Conservation (phyloP, 208 protist species). For the Crithidia mellificae region DNA sequence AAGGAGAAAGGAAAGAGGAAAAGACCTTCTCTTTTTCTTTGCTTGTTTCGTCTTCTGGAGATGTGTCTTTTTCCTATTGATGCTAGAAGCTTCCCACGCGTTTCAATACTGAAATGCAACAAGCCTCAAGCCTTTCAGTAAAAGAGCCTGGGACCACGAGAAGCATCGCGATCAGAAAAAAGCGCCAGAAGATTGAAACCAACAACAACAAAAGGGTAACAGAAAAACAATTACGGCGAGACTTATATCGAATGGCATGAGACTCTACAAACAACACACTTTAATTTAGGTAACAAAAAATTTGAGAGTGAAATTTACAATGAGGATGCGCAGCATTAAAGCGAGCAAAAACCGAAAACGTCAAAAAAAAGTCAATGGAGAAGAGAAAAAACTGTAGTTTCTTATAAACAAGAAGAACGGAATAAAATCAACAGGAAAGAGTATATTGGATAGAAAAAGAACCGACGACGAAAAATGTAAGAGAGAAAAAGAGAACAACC, state of each 20-base stretch:
- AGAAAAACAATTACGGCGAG: no score
- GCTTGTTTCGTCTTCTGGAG: background rate
- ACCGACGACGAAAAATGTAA: background rate
- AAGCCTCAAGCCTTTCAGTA: background rate
- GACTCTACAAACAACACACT: background rate
- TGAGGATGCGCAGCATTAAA: no score
- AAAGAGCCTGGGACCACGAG: background rate
- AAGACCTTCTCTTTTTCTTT: no score
- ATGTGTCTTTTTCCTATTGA: background rate
- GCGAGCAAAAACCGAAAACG: background rate
- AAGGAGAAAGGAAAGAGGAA: background rate
- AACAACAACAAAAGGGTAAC: conserved; percentile 6
- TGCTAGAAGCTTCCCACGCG: background rate
- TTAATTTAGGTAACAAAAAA: no score
- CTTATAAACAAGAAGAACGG: no score
- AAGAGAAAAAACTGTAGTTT: no score
- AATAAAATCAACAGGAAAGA: background rate
- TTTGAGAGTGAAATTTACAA: background rate
- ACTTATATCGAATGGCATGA: conserved; percentile 5
- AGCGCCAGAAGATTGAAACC: background rate
- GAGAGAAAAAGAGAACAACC: background rate
- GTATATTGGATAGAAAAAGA: background rate
- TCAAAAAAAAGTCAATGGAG: no score
- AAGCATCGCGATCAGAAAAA: background rate
- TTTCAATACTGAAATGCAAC: background rate